phyloP scores from a whole-genome alignment of 352 stramenopile species.

The Phytopythium vexans region DNA sequence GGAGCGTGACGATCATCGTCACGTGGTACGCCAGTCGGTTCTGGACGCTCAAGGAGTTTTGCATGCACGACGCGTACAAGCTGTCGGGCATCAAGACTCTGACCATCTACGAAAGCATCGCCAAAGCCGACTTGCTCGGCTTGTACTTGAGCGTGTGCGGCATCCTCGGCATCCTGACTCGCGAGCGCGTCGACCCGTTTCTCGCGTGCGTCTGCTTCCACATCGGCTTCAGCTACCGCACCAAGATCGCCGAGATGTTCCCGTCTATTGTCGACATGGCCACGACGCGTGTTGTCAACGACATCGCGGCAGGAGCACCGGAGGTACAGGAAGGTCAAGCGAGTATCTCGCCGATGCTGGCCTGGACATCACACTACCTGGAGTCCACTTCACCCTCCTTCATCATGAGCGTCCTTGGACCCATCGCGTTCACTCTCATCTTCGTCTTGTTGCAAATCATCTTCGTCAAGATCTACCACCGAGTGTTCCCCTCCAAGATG shows the following conservation, averaged over 20 bases:
- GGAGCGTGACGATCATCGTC: conserved; percentile 16
- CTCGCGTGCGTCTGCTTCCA: conserved; percentile 28
- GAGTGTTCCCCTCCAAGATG: conserved; percentile 11
- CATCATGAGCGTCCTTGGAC: conserved; percentile 11
- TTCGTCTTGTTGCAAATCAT: conserved; percentile 21
- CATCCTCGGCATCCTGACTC: conserved; percentile 17
- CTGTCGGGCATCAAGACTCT: conserved; percentile 45
- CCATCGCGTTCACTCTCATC: conserved; percentile 20
- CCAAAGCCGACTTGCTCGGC: conserved; percentile 26
- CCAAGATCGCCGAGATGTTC: conserved; percentile 13
- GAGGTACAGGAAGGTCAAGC: conserved; percentile 16
- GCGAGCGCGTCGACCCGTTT: conserved; percentile 29
- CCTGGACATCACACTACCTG: conserved; percentile 21
- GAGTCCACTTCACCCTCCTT: conserved; percentile 9
- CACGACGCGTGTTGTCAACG: conserved; percentile 10
- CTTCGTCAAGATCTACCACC: conserved; percentile 22
- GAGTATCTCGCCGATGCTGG: conserved; percentile 24
- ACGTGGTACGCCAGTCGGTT: conserved; percentile 31
- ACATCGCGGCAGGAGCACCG: conserved; percentile 5
- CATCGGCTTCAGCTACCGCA: conserved; percentile 16
- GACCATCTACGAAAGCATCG: conserved; percentile 28
- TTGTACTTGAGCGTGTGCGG: conserved; percentile 26
- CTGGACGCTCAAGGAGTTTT: conserved; percentile 49
- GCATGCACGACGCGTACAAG: conserved; percentile 57
- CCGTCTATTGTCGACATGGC: conserved; percentile 10